Evolutionary conservation across 768 basidiomycete species (phyloP), one percentile per base, ranked within the genome.

Genomic region (Boletus insuetus): DNA sequence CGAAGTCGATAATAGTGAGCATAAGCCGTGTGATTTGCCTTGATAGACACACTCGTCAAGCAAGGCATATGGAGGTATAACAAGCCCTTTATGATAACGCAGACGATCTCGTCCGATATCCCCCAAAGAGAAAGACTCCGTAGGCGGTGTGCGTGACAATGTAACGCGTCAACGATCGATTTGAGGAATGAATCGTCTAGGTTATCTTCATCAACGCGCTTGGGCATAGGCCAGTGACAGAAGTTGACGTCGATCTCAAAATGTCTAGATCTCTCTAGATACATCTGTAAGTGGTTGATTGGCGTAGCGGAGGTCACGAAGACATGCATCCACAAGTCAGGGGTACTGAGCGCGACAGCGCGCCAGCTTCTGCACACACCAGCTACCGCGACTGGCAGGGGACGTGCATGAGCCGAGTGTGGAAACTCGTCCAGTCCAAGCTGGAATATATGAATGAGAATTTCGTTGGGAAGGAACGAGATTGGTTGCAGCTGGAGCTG

Each of bases 401-500:
- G 47, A 53, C 54, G 52, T 4, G 39, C 41, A 20, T 20, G 24
- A 11, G 52, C 22, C 3, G 46, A 52, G 9, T 45, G 49, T 4
- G 51, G 61, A 31, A 29, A n/a, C 3, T 42, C 39, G 11, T 43
- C n/a, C 13, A 55, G 24, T n/a, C 56, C 59, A 41, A 19, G 40
- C n/a, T 35, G 34, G 48, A 65, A 54, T 45, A 60, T 54, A 29
- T 48, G 43, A 26, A 53, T 37, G 29, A 64, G 63, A 24, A 64
- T 39, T 40, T 66, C 61, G 43, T 49, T 63, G n/a, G 64, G 64
- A 12, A 65, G 54, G n/a, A 51, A 42, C 4, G 61, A 56, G 14
- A 66, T 46, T 5, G 64, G 51, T 16, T 64, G 63, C 31, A 64
- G 43, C 38, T 63, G 61, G n/a, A 53, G 45, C 34, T 49, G 50